These are phyloP conservation scores for Bruguiera sexangula DNA, from an alignment of 345 rosid species.

Conservation along the genomic window DNA sequence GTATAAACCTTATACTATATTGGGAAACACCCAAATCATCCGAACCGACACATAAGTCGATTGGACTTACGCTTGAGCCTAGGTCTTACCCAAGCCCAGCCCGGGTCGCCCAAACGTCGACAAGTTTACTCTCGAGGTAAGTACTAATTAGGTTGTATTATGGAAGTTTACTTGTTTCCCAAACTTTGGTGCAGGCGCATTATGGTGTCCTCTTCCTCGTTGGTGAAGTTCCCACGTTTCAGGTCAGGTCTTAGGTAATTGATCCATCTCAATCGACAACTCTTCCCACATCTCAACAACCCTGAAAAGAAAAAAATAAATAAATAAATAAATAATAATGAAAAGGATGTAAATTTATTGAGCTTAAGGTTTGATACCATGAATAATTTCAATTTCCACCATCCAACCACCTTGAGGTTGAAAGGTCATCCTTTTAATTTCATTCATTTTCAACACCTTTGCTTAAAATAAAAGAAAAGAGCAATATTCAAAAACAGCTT, in stretches of 20 bases:
- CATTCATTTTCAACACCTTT: not conserved
- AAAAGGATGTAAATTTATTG: not conserved
- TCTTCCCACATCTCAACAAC: slow-evolving; percentile 78
- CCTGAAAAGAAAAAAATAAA: slow-evolving; percentile 31
- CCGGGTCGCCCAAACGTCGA: not conserved
- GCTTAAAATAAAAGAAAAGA: not conserved
- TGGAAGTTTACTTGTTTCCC: slow-evolving; percentile 67
- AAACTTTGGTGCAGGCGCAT: slow-evolving; percentile 50
- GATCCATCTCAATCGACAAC: slow-evolving; percentile 90
- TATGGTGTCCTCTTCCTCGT: slow-evolving; percentile 67
- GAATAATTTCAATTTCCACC: not conserved
- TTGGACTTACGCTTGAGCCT: too few species aligned
- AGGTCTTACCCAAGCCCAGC: too few species aligned
- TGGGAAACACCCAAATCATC: too few species aligned
- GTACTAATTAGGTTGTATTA: not conserved
- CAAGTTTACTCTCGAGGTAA: not conserved
- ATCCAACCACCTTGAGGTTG: slow-evolving; percentile 9
- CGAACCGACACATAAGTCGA: too few species aligned
- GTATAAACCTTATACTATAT: too few species aligned
- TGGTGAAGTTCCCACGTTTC: slow-evolving; percentile 72
- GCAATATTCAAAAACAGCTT: too few species aligned
- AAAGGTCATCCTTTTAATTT: not conserved
- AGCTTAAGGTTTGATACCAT: not conserved
- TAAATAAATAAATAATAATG: not conserved
- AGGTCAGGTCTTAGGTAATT: slow-evolving; percentile 89